A percentile compares a stretch with the other conserved stretches of the same genome.
phyloP scores from a whole-genome alignment of 1,284 basidiomycete species.

The Ustilago trichophora region DNA sequence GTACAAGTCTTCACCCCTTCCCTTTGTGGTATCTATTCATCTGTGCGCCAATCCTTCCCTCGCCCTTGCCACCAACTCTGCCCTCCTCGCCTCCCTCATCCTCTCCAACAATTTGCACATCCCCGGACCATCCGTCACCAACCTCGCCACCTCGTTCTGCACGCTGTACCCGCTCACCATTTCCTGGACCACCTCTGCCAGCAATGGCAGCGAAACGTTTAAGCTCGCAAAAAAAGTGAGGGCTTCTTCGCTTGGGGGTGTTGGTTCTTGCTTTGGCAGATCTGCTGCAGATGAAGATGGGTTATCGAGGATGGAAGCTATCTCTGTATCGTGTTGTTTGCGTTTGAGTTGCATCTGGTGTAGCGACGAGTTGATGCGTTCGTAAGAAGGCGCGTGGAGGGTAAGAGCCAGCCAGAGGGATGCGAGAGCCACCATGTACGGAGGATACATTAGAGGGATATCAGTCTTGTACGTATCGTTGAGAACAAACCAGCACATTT shows the following conservation, averaged over 20 bases:
- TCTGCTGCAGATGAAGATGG: conserved; percentile 10
- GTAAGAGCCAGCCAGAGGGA: conserved; percentile 77
- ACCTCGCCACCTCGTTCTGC: conserved; percentile 2
- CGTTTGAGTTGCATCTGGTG: conserved; percentile 4
- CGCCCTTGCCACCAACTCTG: conserved; percentile 1
- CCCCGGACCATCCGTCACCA: conserved; percentile 18
- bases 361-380: conserved; percentile 25
- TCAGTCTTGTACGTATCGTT: conserved; percentile 95
- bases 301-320: conserved; percentile 38
- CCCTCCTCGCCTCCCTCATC: conserved; percentile 31
- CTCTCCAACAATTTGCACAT: conserved; percentile 39
- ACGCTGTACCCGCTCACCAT: conserved; percentile 87
- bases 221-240: conserved; percentile 84
- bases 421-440: conserved; percentile 90
- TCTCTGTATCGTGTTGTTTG: conserved; percentile 63
- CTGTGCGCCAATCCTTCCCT: conserved; percentile 9
- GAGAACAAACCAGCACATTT: conserved; percentile 79
- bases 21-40: not conserved
- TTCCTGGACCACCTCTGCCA: conserved; percentile 89
- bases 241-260: conserved; percentile 68
- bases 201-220: conserved; percentile 81
- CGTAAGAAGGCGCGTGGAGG: conserved; percentile 32
- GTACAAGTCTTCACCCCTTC: conserved; percentile 1
- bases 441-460: conserved; percentile 87
- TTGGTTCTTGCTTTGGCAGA: conserved; percentile 50